Base-by-base conservation (phyloP, 2,329 filamentous ascomycete species). In the Chaetothyriales sp. region DNA sequence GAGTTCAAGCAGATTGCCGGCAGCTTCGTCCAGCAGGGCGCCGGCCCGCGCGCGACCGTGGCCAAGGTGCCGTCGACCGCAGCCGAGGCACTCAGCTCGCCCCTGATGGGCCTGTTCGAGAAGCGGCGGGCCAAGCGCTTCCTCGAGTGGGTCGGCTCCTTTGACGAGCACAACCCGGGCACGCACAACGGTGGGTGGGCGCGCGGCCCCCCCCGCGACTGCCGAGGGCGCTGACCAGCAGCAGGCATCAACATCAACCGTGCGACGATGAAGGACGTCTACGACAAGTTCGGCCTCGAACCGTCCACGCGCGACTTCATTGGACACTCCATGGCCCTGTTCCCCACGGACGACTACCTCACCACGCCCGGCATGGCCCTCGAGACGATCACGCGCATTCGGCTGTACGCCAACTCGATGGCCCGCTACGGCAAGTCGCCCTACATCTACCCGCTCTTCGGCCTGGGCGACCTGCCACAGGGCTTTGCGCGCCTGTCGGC, bases 371-470 rank as follows among this genome's bases (percentile, higher is more conserved):
- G 89, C 59, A 74, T 75, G 65, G 88, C 89, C 45, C 82, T 85
- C 61, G 89, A 95, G 67, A 82, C 86, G 52, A 86, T 98, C 62
- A 81, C 90, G 70, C 88, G 90, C 63, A 95, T 98, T 68, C 82
- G 87, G 60, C 78, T 98, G 46, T 98, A 98, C 71, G 94, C 90
- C 62, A 95, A 95, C 78, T 95, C 89, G 28, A 94, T 98, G 72
- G 88, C 89, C 49, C 82, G 90, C 58, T 97, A 97, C 71, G 92
- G 92, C 71, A 97, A 95, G 73, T 97, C 89, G 10, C 94, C 92
- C 46, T 98, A 97, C 76, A 97, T 98, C 74, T 98, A 98, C 77
- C 94, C 92, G 47, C 82, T 97, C 29, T 98, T 98, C 73, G 92
- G 92, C 56, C 82, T 98, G 48, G 92, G 86, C 67, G 92, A 98